Evolutionary conservation across 2,329 filamentous ascomycete species (phyloP), one percentile per base, ranked within the genome.

Genomic region (Coniochaeta prunicola): DNA sequence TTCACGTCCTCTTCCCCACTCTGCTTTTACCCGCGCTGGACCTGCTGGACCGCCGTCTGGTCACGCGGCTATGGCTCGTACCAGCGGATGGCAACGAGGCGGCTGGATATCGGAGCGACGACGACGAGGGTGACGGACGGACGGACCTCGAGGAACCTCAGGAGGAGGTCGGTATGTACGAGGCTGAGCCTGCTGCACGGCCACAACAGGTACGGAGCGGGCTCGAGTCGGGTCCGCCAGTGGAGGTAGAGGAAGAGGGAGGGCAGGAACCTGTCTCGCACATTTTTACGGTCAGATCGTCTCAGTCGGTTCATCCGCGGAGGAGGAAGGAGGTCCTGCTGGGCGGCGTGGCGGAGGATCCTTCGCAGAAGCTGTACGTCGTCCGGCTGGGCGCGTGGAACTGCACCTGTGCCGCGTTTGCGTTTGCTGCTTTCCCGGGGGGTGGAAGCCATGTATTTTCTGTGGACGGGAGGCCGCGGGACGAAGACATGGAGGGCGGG

Each of bases 381-480:
- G 89, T 97, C 17, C 83, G 87, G 10, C 79, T 92, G 1, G 66
- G 71, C 1, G 84, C 88, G 1, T 97, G 94, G 94, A 92, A 89
- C 71, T 99, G 94, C 73, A 90, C 85, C 1, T 99, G 94, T 75
- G 88, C 92, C 3, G 87, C 86, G 1, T 97, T 97, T 71, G 81
- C 88, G 0, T 87, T 96, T 62, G 79, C 87, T 21, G 83, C 87
- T 2, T 92, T 92, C 65, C 78, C 79, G 2, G 45, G 71, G 73
- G 19, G 56, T 67, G 24, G 61, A 57, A 10, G 36, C 53, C 33
- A 57, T 53, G 26, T 31, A 58, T 9, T 57, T 12, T 21, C 12
- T 42, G 21, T 24, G 21, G 17, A 21, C 12, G 54, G 34, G 7
- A 15, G 7, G 24, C 12, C 19, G 12, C 21, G 30, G n/a, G 30